A percentile compares a stretch with the other conserved stretches of the same genome.
phyloP scores from a whole-genome alignment of 2,329 filamentous ascomycete genomes.

The Knufia petricola region DNA sequence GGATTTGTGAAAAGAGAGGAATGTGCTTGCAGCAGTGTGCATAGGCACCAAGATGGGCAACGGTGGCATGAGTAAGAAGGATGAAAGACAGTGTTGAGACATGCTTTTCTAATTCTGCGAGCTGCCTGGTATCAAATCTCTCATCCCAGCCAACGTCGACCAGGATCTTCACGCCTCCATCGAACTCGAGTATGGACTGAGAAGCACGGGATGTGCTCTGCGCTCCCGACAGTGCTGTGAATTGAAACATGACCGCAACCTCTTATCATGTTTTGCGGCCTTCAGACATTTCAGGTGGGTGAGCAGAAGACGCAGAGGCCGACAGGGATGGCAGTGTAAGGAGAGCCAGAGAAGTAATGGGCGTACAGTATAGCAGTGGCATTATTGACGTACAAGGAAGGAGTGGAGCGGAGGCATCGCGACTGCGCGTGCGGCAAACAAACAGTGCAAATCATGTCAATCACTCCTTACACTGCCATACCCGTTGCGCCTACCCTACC shows the following conservation, averaged over 20 bases:
- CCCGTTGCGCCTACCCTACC: too few relatives aligned
- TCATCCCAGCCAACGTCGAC: slow-evolving; percentile 96
- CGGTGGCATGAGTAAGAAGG: slow-evolving; percentile 87
- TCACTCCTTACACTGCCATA: too few relatives aligned
- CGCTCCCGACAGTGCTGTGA: slow-evolving; percentile 83
- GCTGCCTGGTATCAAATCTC: slow-evolving; percentile 68
- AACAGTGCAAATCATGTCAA: too few relatives aligned
- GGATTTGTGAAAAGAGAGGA: slow-evolving; percentile 81
- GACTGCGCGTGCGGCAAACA: too few relatives aligned
- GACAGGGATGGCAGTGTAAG: neutral
- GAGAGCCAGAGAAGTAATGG: neutral
- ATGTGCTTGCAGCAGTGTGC: slow-evolving; percentile 97
- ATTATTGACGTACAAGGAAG: neutral
- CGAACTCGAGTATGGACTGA: slow-evolving; percentile 91
- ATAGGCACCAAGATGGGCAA: slow-evolving; percentile 83
- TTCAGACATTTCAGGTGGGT: too few relatives aligned
- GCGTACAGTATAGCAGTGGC: neutral
- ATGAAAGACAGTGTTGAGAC: slow-evolving; percentile 86
- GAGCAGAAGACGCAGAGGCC: too few relatives aligned
- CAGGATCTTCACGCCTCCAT: slow-evolving; percentile 90
- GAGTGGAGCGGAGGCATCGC: neutral
- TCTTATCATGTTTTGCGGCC: neutral
- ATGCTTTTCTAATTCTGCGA: slow-evolving; percentile 85
- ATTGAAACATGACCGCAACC: slow-evolving; percentile 71
- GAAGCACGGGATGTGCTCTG: slow-evolving; percentile 70